phyloP scores from a whole-genome alignment of 257 asterid genomes.

The Vinca minor region DNA sequence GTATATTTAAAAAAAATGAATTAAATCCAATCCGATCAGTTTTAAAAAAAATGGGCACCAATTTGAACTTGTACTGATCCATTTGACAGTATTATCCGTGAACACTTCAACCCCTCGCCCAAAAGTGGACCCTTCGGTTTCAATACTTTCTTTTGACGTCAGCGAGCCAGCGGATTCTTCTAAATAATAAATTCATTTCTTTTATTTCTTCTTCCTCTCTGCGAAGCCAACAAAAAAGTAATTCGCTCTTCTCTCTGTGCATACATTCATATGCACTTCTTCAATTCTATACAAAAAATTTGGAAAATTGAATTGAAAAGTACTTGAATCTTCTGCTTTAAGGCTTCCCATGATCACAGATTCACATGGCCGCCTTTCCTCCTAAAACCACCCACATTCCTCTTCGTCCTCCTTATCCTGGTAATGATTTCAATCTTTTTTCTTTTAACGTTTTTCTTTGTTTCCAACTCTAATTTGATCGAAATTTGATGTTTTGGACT shows the following conservation, averaged over 20 bases:
- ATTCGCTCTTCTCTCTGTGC: not conserved
- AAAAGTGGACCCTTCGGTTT: not conserved
- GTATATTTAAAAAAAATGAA: too few relatives aligned
- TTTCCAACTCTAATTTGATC: slow-evolving; percentile 5
- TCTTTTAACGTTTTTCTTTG: not conserved
- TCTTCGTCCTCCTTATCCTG: slow-evolving; percentile 63
- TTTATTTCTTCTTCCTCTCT: not conserved
- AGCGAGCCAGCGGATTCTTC: not conserved
- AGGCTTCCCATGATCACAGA: slow-evolving; percentile 16
- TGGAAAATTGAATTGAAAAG: slow-evolving; percentile 16
- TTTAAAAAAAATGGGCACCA: too few relatives aligned
- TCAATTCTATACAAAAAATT: not conserved
- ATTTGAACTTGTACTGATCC: too few relatives aligned
- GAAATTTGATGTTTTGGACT: not conserved
- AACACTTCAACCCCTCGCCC: too few relatives aligned
- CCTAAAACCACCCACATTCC: slow-evolving; percentile 50
- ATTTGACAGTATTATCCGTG: too few relatives aligned
- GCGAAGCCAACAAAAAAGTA: not conserved
- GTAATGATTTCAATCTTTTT: slow-evolving; percentile 27
- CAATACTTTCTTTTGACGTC: not conserved
- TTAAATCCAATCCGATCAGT: too few relatives aligned
- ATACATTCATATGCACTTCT: slow-evolving; percentile 7
- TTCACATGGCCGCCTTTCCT: slow-evolving; percentile 79
- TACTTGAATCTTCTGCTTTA: not conserved
- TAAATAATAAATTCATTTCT: too few relatives aligned